These are phyloP conservation scores for Phaeosphaeriaceae sp. DNA, from an alignment of 2,329 filamentous ascomycete species.

Conservation along the genomic window DNA sequence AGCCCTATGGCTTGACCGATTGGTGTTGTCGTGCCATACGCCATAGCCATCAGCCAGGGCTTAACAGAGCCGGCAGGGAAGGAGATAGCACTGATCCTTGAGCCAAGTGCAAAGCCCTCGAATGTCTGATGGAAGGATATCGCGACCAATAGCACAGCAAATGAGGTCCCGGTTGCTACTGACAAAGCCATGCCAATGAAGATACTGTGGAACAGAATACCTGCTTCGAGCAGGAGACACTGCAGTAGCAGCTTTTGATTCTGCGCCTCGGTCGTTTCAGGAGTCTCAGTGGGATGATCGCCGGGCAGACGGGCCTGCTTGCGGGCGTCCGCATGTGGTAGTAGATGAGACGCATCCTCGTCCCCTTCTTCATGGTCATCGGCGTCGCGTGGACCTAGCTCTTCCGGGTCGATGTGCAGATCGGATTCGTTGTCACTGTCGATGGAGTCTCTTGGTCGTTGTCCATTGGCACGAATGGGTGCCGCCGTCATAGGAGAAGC, in stretches of 20 bases:
- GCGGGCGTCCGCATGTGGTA: constrained; percentile 30
- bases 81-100: constrained; percentile 70
- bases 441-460: constrained; percentile 12
- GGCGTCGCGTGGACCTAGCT: constrained; percentile 39
- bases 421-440: constrained; percentile 42
- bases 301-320: constrained; percentile 21
- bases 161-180: constrained; percentile 70
- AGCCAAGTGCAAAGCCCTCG: constrained; percentile 72
- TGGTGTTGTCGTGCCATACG: constrained; percentile 66
- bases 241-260: constrained; percentile 71
- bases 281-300: constrained; percentile 20
- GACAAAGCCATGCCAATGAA: constrained; percentile 78
- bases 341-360: constrained; percentile 42
- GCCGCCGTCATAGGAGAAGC: constrained; percentile 30
- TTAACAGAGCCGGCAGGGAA: constrained; percentile 76
- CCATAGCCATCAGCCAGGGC: constrained; percentile 74
- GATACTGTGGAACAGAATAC: constrained; percentile 80
- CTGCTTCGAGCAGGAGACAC: constrained; percentile 76
- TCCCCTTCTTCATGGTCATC: constrained; percentile 14
- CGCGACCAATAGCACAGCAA: constrained; percentile 70
- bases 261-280: constrained; percentile 52
- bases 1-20: constrained; percentile 59
- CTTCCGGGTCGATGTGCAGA: constrained; percentile 43
- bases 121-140: constrained; percentile 77
- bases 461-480: constrained; percentile 12